Percentiles rank a stretch among this genome's conserved stretches.
Conservation (phyloP, 2,329 filamentous ascomycete genomes). For the Cladophialophora psammophila region DNA sequence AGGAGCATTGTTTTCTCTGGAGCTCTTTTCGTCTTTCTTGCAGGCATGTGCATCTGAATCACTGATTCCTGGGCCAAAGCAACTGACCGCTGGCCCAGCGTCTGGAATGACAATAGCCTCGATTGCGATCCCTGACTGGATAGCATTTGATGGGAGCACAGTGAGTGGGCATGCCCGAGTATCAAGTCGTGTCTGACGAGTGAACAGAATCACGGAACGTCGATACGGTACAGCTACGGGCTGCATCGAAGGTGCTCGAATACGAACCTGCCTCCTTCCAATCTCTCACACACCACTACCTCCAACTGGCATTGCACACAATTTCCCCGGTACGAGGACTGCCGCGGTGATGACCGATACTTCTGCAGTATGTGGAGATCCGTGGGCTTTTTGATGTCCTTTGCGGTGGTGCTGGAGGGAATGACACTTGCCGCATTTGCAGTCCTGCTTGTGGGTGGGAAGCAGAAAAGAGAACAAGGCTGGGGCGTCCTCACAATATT, state of each 20-base stretch:
- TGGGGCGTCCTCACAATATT: slow-evolving; percentile 79
- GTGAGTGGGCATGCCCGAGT: slow-evolving; percentile 41
- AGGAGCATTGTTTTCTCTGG: slow-evolving; percentile 57
- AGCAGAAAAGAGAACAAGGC: slow-evolving; percentile 78
- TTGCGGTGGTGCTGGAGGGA: slow-evolving; percentile 81
- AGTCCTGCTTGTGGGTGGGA: slow-evolving; percentile 78
- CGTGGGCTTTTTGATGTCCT: slow-evolving; percentile 85
- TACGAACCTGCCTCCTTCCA: slow-evolving; percentile 33
- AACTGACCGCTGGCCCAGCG: slow-evolving; percentile 43
- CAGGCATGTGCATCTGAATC: slow-evolving; percentile 45
- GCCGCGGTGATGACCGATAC: slow-evolving; percentile 69
- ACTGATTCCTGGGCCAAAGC: neutral
- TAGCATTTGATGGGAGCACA: slow-evolving; percentile 55
- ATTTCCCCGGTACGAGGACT: slow-evolving; percentile 74
- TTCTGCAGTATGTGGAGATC: slow-evolving; percentile 95
- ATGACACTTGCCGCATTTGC: slow-evolving; percentile 80
- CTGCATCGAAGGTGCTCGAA: slow-evolving; percentile 76
- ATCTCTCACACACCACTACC: slow-evolving; percentile 66
- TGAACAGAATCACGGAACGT: slow-evolving; percentile 47
- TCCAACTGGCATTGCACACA: slow-evolving; percentile 60
- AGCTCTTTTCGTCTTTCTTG: slow-evolving; percentile 54
- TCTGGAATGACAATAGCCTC: slow-evolving; percentile 55
- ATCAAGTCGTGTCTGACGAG: slow-evolving; percentile 5
- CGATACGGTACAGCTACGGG: slow-evolving; percentile 73
- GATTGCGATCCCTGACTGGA: slow-evolving; percentile 57